These are phyloP conservation scores for Miscanthus lutarioriparius DNA, from an alignment of 176 grass and related monocot genomes.

Conservation along the genomic window DNA sequence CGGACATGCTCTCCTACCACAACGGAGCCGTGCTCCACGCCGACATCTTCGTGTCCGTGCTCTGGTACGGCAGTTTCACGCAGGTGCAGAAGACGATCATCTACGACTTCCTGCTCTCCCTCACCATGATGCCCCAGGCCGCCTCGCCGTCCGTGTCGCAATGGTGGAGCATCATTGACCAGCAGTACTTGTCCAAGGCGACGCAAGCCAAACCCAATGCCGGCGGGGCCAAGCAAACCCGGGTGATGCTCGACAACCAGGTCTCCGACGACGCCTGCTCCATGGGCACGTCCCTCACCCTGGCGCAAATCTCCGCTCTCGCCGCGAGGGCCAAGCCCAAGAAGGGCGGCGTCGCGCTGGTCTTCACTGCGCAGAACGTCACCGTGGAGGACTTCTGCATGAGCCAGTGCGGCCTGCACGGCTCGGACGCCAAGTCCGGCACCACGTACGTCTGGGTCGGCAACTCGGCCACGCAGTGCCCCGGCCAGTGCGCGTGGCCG, in stretches of 20 bases:
- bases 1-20: slow-evolving; percentile 71
- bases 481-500: slow-evolving; percentile 77
- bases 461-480: slow-evolving; percentile 67
- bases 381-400: slow-evolving; percentile 66
- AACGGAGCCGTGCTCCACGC: slow-evolving; percentile 58
- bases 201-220: background rate
- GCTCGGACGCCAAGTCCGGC: slow-evolving; percentile 48
- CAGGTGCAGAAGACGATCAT: slow-evolving; percentile 63
- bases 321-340: slow-evolving; percentile 15
- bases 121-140: slow-evolving; percentile 33
- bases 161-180: slow-evolving; percentile 79
- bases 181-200: slow-evolving; percentile 60
- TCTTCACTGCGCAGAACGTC: slow-evolving; percentile 69
- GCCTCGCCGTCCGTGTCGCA: slow-evolving; percentile 50
- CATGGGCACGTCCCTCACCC: slow-evolving; percentile 62
- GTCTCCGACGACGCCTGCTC: slow-evolving; percentile 45
- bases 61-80: slow-evolving; percentile 74
- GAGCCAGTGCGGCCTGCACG: slow-evolving; percentile 56
- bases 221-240: background rate
- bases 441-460: slow-evolving; percentile 61
- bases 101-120: slow-evolving; percentile 72
- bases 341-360: slow-evolving; percentile 50
- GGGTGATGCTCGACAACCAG: slow-evolving; percentile 49
- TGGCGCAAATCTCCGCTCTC: slow-evolving; percentile 51
- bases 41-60: slow-evolving; percentile 54